Conservation (phyloP, 345 rosid species). For the Gossypium ekmanianum region DNA sequence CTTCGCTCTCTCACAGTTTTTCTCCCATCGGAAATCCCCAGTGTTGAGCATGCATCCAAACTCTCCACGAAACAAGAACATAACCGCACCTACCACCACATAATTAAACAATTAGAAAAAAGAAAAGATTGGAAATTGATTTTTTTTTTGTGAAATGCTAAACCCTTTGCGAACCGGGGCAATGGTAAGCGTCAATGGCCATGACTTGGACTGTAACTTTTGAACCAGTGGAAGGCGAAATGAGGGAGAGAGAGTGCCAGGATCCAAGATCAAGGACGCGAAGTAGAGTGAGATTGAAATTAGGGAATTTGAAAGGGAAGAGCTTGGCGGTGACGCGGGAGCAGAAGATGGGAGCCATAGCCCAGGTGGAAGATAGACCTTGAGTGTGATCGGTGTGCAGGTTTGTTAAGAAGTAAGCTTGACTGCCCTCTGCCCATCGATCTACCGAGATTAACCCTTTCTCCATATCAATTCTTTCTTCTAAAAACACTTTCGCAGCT, state of each 20-base stretch:
- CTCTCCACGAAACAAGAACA: constrained; percentile 72
- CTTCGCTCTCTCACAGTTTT: constrained; percentile 25
- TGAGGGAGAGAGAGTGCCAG: constrained; percentile 55
- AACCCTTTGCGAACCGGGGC: constrained; percentile 15
- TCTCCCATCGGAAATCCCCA: constrained; percentile 77
- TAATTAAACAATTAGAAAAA: not conserved
- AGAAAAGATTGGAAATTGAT: not conserved
- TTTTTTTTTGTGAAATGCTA: not conserved
- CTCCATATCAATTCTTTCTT: constrained; percentile 41
- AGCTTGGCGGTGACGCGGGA: constrained; percentile 69
- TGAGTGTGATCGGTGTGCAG: constrained; percentile 69
- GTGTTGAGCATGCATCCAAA: constrained; percentile 73
- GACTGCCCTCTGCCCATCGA: constrained; percentile 62
- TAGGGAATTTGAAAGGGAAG: constrained; percentile 61
- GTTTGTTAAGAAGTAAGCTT: constrained; percentile 72
- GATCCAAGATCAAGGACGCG: constrained; percentile 47
- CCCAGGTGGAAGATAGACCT: constrained; percentile 61
- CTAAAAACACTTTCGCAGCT: too few species aligned
- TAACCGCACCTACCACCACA: constrained; percentile 48
- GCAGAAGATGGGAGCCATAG: constrained; percentile 64
- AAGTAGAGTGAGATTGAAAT: constrained; percentile 59
- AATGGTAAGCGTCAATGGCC: constrained; percentile 70
- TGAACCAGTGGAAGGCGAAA: constrained; percentile 44
- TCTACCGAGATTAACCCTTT: constrained; percentile 70
- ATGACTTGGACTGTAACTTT: constrained; percentile 38